Conservation (phyloP, 805 yeast genomes). For the Wickerhamomyces ciferrii region DNA sequence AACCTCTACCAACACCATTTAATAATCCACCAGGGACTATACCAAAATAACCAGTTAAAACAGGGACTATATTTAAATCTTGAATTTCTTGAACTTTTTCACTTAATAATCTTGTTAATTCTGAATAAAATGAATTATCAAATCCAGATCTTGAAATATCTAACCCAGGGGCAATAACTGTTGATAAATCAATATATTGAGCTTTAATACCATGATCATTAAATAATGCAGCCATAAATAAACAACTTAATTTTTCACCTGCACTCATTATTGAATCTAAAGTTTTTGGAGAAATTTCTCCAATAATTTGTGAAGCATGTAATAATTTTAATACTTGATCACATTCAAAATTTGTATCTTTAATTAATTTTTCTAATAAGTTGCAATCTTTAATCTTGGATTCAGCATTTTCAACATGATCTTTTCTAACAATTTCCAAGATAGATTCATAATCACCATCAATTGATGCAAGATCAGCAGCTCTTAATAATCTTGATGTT, state of each 20-base stretch:
- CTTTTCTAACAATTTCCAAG: constrained; percentile 65
- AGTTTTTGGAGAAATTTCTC: constrained; percentile 86
- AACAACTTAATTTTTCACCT: constrained; percentile 90
- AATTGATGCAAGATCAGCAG: constrained; percentile 76
- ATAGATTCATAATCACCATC: constrained; percentile 53
- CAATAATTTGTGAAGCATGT: constrained; percentile 85
- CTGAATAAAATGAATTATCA: constrained; percentile 60
- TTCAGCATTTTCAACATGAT: constrained; percentile 74
- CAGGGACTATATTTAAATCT: constrained; percentile 58
- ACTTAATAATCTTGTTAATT: constrained; percentile 48
- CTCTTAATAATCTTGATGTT: constrained; percentile 74
- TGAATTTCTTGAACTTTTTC: constrained; percentile 38
- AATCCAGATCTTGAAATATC: constrained; percentile 50
- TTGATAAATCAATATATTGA: constrained; percentile 71
- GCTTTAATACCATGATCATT: constrained; percentile 80
- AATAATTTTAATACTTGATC: constrained; percentile 62
- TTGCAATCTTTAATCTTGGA: constrained; percentile 37
- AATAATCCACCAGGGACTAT: constrained; percentile 92
- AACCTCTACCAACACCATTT: constrained; percentile 94
- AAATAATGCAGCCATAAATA: constrained; percentile 82
- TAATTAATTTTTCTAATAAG: constrained; percentile 48
- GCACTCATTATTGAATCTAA: constrained; percentile 86
- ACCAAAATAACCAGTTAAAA: constrained; percentile 94
- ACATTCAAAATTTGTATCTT: constrained; percentile 60
- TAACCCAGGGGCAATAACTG: constrained; percentile 59